These are phyloP conservation scores for Vitis labrusca DNA, from an alignment of 164 flowering plant genomes.

Conservation along the genomic window DNA sequence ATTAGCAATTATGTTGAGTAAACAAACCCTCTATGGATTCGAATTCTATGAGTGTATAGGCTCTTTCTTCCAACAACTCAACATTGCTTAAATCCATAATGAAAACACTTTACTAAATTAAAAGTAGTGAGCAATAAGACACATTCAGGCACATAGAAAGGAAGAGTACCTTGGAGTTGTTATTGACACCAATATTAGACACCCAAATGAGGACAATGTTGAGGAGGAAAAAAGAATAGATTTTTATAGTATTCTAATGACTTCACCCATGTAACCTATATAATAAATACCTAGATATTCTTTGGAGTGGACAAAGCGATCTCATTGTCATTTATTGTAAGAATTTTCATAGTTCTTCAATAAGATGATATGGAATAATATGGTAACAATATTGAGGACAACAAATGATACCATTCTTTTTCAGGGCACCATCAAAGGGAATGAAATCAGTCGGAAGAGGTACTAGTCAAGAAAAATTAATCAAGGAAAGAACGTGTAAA, in stretches of 20 bases:
- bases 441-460: too few relatives aligned
- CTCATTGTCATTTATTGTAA: too few relatives aligned
- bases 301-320: too few relatives aligned
- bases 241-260: constrained; percentile 79
- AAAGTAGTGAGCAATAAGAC: too few relatives aligned
- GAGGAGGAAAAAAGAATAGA: constrained; percentile 77
- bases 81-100: constrained; percentile 38
- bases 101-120: background rate
- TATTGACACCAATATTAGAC: constrained; percentile 15
- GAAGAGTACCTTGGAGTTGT: constrained; percentile 11
- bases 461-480: too few relatives aligned
- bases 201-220: constrained; percentile 59
- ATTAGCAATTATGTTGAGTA: constrained; percentile 28
- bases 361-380: too few relatives aligned
- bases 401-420: constrained; percentile 68
- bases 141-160: background rate
- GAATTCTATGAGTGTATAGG: constrained; percentile 72
- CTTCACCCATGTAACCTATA: too few relatives aligned
- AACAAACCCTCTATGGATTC: constrained; percentile 77
- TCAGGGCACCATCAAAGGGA: constrained; percentile 17
- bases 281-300: too few relatives aligned
- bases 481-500: background rate
- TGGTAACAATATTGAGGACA: too few relatives aligned
- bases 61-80: constrained; percentile 53
- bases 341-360: too few relatives aligned